Base-by-base conservation (phyloP, 495 filamentous ascomycete genomes). In the Talaromyces wortmannii region DNA sequence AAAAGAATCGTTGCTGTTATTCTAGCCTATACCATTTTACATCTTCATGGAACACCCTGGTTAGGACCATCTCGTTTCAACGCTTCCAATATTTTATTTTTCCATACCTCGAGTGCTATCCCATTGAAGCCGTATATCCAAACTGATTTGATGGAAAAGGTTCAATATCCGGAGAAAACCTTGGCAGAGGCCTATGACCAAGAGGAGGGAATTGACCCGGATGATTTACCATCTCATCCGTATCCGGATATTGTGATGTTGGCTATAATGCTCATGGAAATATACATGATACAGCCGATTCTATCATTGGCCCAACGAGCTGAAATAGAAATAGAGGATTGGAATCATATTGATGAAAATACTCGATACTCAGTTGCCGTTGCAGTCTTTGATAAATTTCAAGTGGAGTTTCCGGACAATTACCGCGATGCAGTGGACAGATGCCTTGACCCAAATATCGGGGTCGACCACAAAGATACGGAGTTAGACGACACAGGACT, bases 201-300 rank as follows among this genome's bases (percentile, higher is more conserved):
- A 48, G 45, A 48, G 2, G 23, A 17, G 7, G 45, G 15, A 48
- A 48, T 48, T 6, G 45, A 48, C 45, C 45, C 45, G 23, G 45
- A 48, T 48, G 45, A 48, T 15, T 30, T 48, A 11, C 45, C 45
- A 48, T 48, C 45, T 4, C 45, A 48, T 30, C 45, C 45, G 2
- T 48, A 48, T 30, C 45, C 45, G 15, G 15, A 48, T 48, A 48
- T 48, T 18, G 23, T 48, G 2, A 48, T 48, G 45, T 16, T 48
- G 15, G 45, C 45, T 18, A 48, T 48, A 17, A 48, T 48, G 45
- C 45, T 48, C 16, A 48, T 48, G 45, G 45, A 48, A 16, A 10
- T 48, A 48, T 48, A 48, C 15, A 48, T 48, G 45, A 48, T 48
- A 18, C 45, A 48, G 45, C 45, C 45, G 15, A 48, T 48, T 16